A percentile compares a stretch with the other conserved stretches of the same genome.
phyloP scores from a whole-genome alignment of 495 filamentous ascomycete species.

The Neurospora sp. region DNA sequence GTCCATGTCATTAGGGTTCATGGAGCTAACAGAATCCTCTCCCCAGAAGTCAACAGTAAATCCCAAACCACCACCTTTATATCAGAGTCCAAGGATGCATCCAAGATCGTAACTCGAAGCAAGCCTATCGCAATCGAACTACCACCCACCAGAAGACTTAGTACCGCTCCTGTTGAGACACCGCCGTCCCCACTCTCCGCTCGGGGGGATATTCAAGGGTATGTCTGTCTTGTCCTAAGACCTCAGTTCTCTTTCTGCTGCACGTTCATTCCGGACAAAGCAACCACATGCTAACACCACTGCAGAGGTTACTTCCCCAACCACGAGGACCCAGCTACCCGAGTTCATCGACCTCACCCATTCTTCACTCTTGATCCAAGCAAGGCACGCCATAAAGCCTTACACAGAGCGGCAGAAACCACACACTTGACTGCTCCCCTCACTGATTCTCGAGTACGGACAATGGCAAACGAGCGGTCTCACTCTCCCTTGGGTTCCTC shows the following conservation, averaged over 20 bases:
- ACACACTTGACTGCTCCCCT: constrained; percentile 7
- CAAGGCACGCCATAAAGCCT: constrained; percentile 25
- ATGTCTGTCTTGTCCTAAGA: constrained; percentile 11
- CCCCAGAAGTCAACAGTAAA: neutral
- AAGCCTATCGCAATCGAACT: constrained; percentile 39
- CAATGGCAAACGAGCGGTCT: constrained; percentile 1
- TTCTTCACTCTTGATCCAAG: constrained; percentile 27
- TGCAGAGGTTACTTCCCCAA: constrained; percentile 42
- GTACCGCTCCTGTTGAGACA: constrained; percentile 27
- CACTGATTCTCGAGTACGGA: constrained; percentile 6
- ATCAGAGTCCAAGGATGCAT: neutral
- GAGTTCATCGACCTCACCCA: constrained; percentile 30
- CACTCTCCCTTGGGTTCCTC: neutral
- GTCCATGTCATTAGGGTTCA: neutral
- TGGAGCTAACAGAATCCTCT: neutral
- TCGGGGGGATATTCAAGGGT: constrained; percentile 42
- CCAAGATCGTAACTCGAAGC: constrained; percentile 10
- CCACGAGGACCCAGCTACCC: constrained; percentile 34
- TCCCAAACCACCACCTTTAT: neutral
- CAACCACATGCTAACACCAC: neutral
- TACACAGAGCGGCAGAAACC: constrained; percentile 18
- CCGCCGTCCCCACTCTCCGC: constrained; percentile 35
- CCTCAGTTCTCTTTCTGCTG: neutral
- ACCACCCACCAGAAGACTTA: constrained; percentile 21
- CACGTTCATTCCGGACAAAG: neutral